A percentile compares a stretch with the other conserved stretches of the same genome.
phyloP scores from a whole-genome alignment of 345 rosid genomes.

The Schrenkiella parvula region DNA sequence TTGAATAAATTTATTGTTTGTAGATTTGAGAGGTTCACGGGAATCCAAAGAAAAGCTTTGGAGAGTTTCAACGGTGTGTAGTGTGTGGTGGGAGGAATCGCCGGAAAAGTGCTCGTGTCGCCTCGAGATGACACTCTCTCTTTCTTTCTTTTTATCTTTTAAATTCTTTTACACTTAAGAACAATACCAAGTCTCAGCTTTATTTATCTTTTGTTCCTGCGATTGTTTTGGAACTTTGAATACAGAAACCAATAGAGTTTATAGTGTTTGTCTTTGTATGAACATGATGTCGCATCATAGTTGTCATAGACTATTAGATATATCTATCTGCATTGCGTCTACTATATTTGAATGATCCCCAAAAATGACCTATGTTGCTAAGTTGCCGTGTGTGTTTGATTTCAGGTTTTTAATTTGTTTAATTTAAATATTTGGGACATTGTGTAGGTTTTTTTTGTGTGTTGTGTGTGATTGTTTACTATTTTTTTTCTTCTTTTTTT shows the following conservation, averaged over 20 bases:
- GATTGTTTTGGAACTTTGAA: constrained; percentile 1
- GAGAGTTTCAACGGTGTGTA: constrained; percentile 46
- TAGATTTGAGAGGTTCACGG: constrained; percentile 30
- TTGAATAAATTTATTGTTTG: neutral
- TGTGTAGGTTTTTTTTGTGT: too few species aligned
- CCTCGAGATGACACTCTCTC: constrained; percentile 46
- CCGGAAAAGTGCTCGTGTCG: constrained; percentile 98
- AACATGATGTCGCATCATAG: constrained; percentile 28
- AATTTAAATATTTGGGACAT: too few species aligned
- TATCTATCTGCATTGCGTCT: neutral
- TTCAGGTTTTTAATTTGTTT: neutral
- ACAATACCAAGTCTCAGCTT: neutral
- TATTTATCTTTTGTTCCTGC: constrained; percentile 8
- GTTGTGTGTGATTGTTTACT: too few species aligned
- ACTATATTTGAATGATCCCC: constrained; percentile 25
- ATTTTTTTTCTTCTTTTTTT: too few species aligned
- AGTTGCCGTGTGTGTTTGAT: constrained; percentile 1
- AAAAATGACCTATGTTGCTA: constrained; percentile 7
- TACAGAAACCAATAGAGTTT: neutral
- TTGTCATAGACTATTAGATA: constrained; percentile 7
- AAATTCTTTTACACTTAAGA: neutral
- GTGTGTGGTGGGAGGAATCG: constrained; percentile 80
- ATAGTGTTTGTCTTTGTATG: constrained; percentile 26
- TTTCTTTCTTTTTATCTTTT: neutral
- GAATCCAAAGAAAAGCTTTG: constrained; percentile 50